A percentile compares a stretch with the other conserved stretches of the same genome.
phyloP scores from a whole-genome alignment of 768 basidiomycete genomes.

The Auricularia cornea region DNA sequence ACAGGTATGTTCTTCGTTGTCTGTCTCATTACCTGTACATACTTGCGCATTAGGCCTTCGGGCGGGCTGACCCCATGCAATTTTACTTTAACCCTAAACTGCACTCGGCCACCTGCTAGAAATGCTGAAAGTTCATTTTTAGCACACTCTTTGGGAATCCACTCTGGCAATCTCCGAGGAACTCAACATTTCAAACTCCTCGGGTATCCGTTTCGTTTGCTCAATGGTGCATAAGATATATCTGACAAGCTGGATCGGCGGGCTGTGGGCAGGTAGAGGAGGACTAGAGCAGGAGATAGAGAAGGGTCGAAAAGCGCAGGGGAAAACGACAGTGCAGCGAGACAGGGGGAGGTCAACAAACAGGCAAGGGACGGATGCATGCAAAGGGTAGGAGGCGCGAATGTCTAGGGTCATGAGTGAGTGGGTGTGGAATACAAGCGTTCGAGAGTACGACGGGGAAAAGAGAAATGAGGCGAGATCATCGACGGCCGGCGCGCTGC shows the following conservation, averaged over 20 bases:
- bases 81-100: too few relatives aligned
- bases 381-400: not conserved
- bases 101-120: too few relatives aligned
- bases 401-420: not conserved
- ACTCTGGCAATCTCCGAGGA: too few relatives aligned
- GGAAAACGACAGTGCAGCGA: not conserved
- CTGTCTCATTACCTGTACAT: too few relatives aligned
- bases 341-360: not conserved
- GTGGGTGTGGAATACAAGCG: not conserved
- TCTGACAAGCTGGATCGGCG: not conserved
- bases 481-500: slow-evolving; percentile 14
- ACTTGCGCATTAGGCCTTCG: too few relatives aligned
- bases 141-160: too few relatives aligned
- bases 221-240: not conserved
- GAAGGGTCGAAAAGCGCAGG: too few relatives aligned
- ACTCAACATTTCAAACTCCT: too few relatives aligned
- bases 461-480: not conserved
- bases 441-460: not conserved
- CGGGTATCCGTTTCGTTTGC: not conserved
- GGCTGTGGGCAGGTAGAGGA: not conserved
- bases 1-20: too few relatives aligned
- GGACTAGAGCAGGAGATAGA: not conserved
- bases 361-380: not conserved
- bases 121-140: too few relatives aligned
- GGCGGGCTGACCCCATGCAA: too few relatives aligned